These are phyloP conservation scores for Saccharomyces eubayanus DNA, from an alignment of 805 yeast genomes.

Conservation along the genomic window DNA sequence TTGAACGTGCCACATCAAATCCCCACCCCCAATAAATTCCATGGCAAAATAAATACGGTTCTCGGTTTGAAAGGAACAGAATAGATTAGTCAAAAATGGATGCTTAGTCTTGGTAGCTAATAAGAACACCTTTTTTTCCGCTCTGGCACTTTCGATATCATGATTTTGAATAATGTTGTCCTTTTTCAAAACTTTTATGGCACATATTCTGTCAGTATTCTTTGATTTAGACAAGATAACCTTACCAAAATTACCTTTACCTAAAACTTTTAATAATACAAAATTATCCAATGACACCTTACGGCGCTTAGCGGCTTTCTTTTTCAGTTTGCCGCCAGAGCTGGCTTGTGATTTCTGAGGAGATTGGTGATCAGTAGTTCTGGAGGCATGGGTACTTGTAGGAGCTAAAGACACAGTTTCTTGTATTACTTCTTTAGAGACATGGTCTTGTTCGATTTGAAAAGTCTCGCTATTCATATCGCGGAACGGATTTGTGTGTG, in stretches of 20 bases:
- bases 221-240: slow-evolving; percentile 95
- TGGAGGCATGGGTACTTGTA: slow-evolving; percentile 1
- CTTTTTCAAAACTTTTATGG: slow-evolving; percentile 92
- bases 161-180: slow-evolving; percentile 92
- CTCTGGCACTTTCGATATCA: slow-evolving; percentile 89
- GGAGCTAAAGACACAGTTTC: background rate
- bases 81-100: slow-evolving; percentile 85
- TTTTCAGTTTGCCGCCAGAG: slow-evolving; percentile 18
- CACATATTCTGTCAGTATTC: slow-evolving; percentile 73
- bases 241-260: slow-evolving; percentile 98
- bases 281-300: slow-evolving; percentile 91
- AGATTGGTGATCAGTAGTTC: slow-evolving; percentile 7
- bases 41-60: slow-evolving; percentile 94
- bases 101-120: slow-evolving; percentile 79
- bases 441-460: slow-evolving; percentile 12
- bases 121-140: slow-evolving; percentile 86
- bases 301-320: slow-evolving; percentile 38
- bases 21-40: slow-evolving; percentile 98
- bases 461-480: slow-evolving; percentile 19
- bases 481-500: slow-evolving; percentile 20
- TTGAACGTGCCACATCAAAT: slow-evolving; percentile 98
- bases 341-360: slow-evolving; percentile 19
- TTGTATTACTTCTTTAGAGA: slow-evolving; percentile 7
- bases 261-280: slow-evolving; percentile 86
- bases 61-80: slow-evolving; percentile 96